Evolutionary conservation across 2,329 filamentous ascomycete genomes (phyloP).

Genomic region (Periconia sp.): DNA sequence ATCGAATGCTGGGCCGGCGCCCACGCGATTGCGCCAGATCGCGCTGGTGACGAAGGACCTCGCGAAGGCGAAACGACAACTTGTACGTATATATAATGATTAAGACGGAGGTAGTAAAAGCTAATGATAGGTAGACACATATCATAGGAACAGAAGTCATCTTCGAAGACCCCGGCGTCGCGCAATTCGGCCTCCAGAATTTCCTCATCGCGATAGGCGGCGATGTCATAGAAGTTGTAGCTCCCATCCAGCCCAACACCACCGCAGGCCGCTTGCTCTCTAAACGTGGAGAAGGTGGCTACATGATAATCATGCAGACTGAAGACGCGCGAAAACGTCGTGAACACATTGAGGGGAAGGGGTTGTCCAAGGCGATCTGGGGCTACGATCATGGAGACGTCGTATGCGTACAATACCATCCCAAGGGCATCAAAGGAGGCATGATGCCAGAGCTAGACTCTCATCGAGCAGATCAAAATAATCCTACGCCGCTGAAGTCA

Average conservation of each 20-base stretch:
- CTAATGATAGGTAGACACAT: conserved; percentile 31
- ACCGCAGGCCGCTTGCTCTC: conserved; percentile 50
- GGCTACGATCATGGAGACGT: conserved; percentile 40
- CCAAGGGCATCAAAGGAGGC: conserved; percentile 51
- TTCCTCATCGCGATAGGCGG: conserved; percentile 50
- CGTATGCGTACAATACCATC: conserved; percentile 53
- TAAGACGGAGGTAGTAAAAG: not conserved
- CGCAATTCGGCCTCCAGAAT: conserved; percentile 50
- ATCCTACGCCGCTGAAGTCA: conserved; percentile 46
- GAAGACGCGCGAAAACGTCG: conserved; percentile 46
- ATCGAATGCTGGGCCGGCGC: conserved; percentile 21
- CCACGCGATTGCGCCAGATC: conserved; percentile 45
- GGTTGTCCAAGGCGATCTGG: conserved; percentile 48
- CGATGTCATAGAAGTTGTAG: conserved; percentile 52
- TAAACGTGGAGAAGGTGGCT: conserved; percentile 53
- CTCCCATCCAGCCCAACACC: conserved; percentile 46
- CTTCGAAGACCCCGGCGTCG: conserved; percentile 47
- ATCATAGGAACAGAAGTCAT: conserved; percentile 50
- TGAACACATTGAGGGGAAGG: conserved; percentile 44
- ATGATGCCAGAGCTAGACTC: conserved; percentile 54
- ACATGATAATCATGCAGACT: conserved; percentile 59
- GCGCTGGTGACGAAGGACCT: conserved; percentile 40
- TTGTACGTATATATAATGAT: conserved; percentile 23
- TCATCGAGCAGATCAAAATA: conserved; percentile 38
- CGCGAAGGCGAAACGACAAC: conserved; percentile 26